A percentile compares a stretch with the other conserved stretches of the same genome.
phyloP scores from a whole-genome alignment of 148 eudicot species.

The Rhododendron simsii region DNA sequence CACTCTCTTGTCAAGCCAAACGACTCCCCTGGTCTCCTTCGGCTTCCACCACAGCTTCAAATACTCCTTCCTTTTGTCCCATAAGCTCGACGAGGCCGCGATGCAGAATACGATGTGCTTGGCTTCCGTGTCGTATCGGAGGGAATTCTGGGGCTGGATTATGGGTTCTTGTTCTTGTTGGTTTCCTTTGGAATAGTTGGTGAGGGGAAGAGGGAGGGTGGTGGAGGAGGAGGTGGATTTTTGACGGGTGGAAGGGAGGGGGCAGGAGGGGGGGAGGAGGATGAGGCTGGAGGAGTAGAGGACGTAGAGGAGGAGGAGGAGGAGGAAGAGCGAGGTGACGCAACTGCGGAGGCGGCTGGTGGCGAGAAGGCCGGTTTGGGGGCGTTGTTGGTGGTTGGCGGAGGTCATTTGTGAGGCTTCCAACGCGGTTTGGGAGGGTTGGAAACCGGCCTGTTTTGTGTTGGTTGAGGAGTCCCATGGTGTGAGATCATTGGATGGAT shows the following conservation, averaged over 20 bases:
- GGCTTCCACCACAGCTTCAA: slow-evolving; percentile 64
- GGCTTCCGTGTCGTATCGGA: slow-evolving; percentile 21
- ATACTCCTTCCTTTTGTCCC: slow-evolving; percentile 58
- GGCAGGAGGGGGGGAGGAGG: slow-evolving; percentile 20
- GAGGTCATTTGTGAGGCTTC: neutral
- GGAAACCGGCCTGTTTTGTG: neutral
- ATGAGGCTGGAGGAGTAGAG: slow-evolving; percentile 41
- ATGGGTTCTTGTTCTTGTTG: neutral
- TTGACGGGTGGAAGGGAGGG: neutral
- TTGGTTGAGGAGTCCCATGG: slow-evolving; percentile 8
- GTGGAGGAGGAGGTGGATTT: neutral
- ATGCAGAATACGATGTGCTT: slow-evolving; percentile 59
- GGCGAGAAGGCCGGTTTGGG: slow-evolving; percentile 6
- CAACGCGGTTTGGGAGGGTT: neutral
- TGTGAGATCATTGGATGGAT: slow-evolving; percentile 4
- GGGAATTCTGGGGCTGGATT: neutral
- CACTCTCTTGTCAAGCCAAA: slow-evolving; percentile 50
- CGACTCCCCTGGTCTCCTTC: slow-evolving; percentile 47
- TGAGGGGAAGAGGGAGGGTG: neutral
- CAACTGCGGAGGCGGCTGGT: slow-evolving; percentile 8
- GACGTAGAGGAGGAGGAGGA: slow-evolving; percentile 33
- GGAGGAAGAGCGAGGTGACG: slow-evolving; percentile 27
- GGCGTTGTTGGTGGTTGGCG: neutral
- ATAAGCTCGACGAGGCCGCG: slow-evolving; percentile 46
- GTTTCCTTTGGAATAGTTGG: slow-evolving; percentile 4